Base-by-base conservation (phyloP, 371 early-diverging fungal species). In the Syncephalastrum contaminatum region DNA sequence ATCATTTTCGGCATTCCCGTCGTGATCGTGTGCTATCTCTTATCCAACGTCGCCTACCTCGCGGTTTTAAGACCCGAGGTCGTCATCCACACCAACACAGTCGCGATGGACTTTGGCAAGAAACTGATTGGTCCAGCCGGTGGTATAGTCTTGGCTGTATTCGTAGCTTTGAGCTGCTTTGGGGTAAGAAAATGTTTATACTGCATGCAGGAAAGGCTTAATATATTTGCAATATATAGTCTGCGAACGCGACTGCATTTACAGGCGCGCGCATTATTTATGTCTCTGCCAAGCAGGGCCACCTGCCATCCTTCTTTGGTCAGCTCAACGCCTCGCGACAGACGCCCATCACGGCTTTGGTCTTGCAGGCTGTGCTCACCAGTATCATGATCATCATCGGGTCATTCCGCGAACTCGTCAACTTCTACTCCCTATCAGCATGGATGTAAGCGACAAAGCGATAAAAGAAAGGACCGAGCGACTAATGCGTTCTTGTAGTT, bases 21-120 rank as follows among this genome's bases (percentile, higher is more conserved):
- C 18, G 92, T 94, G 36, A 87, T 90, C 8, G 50, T 88, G 8
- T 83, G 84, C 42, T 96, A 96, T 62, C 60, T 94, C 13, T 63
- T 93, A 43, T 85, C 94, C 51, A 95, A 94, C 64, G 77, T 93
- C 4, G 93, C 95, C 1, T 96, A 91, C 62, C 86, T 90, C 54
- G 84, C 90, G 2, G 95, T 92, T 0, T 71, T 96, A 16, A 85
- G 90, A 8, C 74, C 85, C 4, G 79, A 80, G 8, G 86, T 83
- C 1, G 83, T 89, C 4, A 73, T 80, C 65, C 77, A 82, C 42
- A 85, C 90, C 14, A 86, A 88, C 58, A 82, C 87, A 4, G 77
- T 87, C 16, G 84, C 85, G 2, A 80, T 87, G 76, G 89, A 88
- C 59, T 89, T 91, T 73, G 91, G 91, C 36, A 83, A 81, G 55